Conservation (phyloP, 2,329 filamentous ascomycete species). For the Ceratocystis colombiana region DNA sequence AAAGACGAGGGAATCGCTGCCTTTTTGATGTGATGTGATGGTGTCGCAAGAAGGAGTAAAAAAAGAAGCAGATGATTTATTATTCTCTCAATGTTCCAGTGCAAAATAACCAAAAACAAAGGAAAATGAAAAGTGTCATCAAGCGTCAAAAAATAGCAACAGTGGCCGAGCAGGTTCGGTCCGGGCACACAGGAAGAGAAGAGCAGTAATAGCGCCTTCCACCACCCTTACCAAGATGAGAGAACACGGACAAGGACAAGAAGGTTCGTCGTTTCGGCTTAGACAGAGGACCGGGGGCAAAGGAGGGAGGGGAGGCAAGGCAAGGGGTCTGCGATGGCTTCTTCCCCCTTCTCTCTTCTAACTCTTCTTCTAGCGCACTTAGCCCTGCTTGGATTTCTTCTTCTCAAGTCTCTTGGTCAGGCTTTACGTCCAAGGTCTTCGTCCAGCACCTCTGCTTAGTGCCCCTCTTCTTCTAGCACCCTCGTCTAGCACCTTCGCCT, state of each 20-base stretch:
- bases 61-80: background rate
- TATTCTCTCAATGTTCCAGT: too few species aligned
- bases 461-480: too few species aligned
- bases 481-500: too few species aligned
- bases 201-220: background rate
- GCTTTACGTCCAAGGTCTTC: too few species aligned
- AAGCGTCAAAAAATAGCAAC: constrained; percentile 11
- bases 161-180: background rate
- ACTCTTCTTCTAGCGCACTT: too few species aligned
- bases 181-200: background rate
- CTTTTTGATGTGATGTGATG: constrained; percentile 15
- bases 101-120: constrained; percentile 11
- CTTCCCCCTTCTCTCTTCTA: background rate
- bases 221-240: too few species aligned
- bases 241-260: background rate
- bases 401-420: too few species aligned
- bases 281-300: background rate
- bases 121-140: constrained; percentile 15
- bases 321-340: background rate
- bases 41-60: background rate
- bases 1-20: constrained; percentile 11
- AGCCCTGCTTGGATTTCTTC: too few species aligned
- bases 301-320: background rate
- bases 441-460: too few species aligned
- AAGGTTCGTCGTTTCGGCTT: constrained; percentile 9